Conservation (phyloP, 192 early-diverging fungal genomes). For the Lobosporangium transversale region DNA sequence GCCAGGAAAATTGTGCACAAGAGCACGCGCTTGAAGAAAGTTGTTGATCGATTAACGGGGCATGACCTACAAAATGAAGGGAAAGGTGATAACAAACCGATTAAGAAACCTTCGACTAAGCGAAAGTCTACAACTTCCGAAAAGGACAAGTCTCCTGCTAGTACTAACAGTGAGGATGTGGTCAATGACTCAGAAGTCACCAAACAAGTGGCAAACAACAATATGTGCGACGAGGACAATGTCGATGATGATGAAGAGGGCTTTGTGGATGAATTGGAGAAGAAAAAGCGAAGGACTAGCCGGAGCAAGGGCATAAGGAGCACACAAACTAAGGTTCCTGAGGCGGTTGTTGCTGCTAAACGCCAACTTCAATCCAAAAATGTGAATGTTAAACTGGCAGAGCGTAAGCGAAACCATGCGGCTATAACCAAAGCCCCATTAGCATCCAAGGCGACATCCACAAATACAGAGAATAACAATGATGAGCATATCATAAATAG, state of each 20-base stretch:
- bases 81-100: not conserved
- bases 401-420: slow-evolving; percentile 8
- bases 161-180: not conserved
- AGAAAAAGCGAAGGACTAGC: slow-evolving; percentile 4
- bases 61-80: not conserved
- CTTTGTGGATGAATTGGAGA: slow-evolving; percentile 17
- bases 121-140: not conserved
- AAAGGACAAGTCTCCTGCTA: not conserved
- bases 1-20: slow-evolving; percentile 30
- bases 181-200: not conserved
- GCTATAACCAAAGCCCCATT: slow-evolving; percentile 8
- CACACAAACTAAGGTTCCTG: slow-evolving; percentile 26
- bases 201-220: too few species aligned
- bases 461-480: not conserved
- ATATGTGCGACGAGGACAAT: not conserved
- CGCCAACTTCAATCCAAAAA: slow-evolving; percentile 31
- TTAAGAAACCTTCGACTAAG: slow-evolving; percentile 8
- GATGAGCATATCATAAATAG: not conserved
- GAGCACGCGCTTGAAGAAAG: slow-evolving; percentile 56
- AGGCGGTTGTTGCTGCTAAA: slow-evolving; percentile 39
- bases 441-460: not conserved
- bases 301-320: not conserved
- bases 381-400: slow-evolving; percentile 15
- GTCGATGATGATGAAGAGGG: slow-evolving; percentile 12
- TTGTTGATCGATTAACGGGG: slow-evolving; percentile 53